These are phyloP conservation scores for Silybum marianum DNA, from an alignment of 129 eudicot genomes.

Conservation along the genomic window DNA sequence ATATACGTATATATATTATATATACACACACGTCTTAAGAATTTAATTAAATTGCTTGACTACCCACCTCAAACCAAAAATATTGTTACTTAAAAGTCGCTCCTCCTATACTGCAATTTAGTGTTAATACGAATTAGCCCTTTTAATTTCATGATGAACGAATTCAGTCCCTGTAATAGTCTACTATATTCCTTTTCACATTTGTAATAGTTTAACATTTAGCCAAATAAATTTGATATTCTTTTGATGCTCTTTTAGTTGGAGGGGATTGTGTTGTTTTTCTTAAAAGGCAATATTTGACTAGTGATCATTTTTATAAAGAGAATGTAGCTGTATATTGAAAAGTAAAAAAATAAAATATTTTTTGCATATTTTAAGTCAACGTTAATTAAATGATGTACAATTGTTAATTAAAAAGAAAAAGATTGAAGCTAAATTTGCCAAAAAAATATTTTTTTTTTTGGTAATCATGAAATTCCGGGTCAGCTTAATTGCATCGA, in stretches of 20 bases:
- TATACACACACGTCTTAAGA: neutral
- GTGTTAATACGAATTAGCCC: neutral
- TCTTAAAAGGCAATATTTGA: constrained; percentile 2
- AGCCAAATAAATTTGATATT: neutral
- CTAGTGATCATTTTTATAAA: neutral
- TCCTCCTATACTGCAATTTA: neutral
- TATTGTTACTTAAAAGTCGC: constrained; percentile 13
- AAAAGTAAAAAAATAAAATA: too few relatives aligned
- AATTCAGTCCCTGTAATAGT: neutral
- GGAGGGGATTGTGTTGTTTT: neutral
- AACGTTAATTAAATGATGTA: neutral
- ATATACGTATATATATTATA: neutral
- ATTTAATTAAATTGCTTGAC: constrained; percentile 22
- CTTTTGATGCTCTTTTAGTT: neutral
- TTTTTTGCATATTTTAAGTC: neutral
- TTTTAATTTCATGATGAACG: neutral
- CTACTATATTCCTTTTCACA: constrained; percentile 1
- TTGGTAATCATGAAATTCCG: too few relatives aligned
- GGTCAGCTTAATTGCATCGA: too few relatives aligned
- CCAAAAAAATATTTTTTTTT: too few relatives aligned
- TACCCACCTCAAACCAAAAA: constrained; percentile 9
- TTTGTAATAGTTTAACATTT: neutral
- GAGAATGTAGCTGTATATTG: neutral
- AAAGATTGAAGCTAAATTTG: neutral
- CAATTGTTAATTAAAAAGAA: neutral